phyloP scores from a whole-genome alignment of 2,329 filamentous ascomycete genomes.

The Mycocentrospora acerina region DNA sequence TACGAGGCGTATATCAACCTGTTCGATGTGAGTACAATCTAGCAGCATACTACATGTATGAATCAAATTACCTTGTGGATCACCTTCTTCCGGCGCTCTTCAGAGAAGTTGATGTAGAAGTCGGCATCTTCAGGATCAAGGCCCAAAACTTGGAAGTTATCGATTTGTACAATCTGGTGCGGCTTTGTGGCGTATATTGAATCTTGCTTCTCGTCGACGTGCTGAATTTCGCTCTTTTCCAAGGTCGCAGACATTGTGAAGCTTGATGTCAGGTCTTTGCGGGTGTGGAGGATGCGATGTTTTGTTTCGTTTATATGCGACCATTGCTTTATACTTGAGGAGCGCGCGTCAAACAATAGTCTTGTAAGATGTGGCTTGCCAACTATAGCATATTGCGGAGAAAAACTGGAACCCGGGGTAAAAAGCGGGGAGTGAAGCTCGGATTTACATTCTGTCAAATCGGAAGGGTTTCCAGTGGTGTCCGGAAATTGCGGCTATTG shows the following conservation, averaged over 20 bases:
- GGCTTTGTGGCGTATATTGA: slow-evolving; percentile 17
- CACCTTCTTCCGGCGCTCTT: slow-evolving; percentile 52
- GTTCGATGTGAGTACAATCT: slow-evolving; percentile 2
- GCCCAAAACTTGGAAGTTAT: slow-evolving; percentile 28
- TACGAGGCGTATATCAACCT: slow-evolving; percentile 28
- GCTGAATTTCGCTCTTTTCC: slow-evolving; percentile 28
- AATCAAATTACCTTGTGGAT: slow-evolving; percentile 21
- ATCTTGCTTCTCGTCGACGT: slow-evolving; percentile 22
- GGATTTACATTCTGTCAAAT: no score
- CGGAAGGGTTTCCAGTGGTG: no score
- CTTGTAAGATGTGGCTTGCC: no score
- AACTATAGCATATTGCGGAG: no score
- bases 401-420: no score
- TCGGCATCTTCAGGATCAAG: slow-evolving; percentile 24
- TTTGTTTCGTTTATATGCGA: no score
- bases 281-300: no score
- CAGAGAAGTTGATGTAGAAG: slow-evolving; percentile 21
- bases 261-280: no score
- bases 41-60: neutral
- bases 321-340: no score
- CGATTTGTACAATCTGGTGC: slow-evolving; percentile 27
- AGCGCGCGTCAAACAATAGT: no score
- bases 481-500: no score
- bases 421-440: no score
- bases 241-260: slow-evolving; percentile 16